phyloP scores from a whole-genome alignment of 495 filamentous ascomycete species.

The Penicillium steckii region DNA sequence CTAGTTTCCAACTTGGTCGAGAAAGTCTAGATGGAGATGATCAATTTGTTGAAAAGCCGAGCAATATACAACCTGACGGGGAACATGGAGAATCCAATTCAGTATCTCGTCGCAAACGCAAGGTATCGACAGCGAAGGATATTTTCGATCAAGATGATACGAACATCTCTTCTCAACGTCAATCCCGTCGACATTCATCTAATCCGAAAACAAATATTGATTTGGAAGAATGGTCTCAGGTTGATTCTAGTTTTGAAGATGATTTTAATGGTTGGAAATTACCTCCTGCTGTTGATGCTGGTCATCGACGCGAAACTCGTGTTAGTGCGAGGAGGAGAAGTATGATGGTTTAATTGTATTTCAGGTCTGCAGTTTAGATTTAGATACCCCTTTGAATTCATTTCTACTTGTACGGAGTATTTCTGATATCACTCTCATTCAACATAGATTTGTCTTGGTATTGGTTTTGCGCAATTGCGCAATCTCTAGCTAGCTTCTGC shows the following conservation, averaged over 20 bases:
- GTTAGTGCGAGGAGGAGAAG: conserved; percentile 46
- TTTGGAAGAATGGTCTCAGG: not conserved
- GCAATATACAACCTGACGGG: too few species aligned
- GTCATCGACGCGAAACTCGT: conserved; percentile 31
- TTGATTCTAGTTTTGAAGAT: conserved; percentile 32
- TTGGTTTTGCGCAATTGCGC: too few species aligned
- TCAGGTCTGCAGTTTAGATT: too few species aligned
- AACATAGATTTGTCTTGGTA: not conserved
- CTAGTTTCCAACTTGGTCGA: conserved; percentile 23
- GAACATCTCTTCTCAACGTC: conserved; percentile 10
- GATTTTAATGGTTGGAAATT: conserved; percentile 10
- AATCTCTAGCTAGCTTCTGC: too few species aligned
- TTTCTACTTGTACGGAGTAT: too few species aligned
- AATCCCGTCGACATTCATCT: conserved; percentile 41
- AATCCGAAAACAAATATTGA: conserved; percentile 24
- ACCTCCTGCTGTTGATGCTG: conserved; percentile 10
- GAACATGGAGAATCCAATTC: conserved; percentile 15
- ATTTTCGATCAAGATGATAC: not conserved
- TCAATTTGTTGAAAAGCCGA: not conserved
- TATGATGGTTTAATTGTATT: conserved; percentile 47
- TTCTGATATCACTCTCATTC: too few species aligned
- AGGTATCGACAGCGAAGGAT: conserved; percentile 16
- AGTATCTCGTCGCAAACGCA: conserved; percentile 32
- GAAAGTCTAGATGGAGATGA: conserved; percentile 13
- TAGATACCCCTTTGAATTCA: too few species aligned